Conservation (phyloP, 495 filamentous ascomycete genomes). For the Penicillium taxi region DNA sequence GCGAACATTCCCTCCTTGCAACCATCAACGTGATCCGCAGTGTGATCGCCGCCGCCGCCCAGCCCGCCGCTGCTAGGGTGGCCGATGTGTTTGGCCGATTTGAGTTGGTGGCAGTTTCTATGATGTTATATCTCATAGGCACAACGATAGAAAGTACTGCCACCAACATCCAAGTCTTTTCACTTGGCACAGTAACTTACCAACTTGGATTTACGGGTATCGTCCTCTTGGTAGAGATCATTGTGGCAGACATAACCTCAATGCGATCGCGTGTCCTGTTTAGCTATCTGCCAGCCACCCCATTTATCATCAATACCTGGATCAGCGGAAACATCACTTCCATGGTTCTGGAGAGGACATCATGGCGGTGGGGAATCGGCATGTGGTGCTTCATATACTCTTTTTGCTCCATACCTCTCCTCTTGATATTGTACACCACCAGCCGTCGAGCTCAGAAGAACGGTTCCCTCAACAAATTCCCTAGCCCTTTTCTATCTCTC, state of each 20-base stretch:
- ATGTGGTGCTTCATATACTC: conserved; percentile 10
- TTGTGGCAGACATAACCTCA: conserved; percentile 8
- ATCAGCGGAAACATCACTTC: conserved; percentile 6
- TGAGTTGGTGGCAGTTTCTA: conserved; percentile 4
- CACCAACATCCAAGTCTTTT: conserved; percentile 3
- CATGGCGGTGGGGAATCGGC: conserved; percentile 8
- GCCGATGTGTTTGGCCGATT: conserved; percentile 8
- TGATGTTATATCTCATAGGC: conserved; percentile 7
- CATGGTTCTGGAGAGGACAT: not conserved
- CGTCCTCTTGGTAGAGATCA: conserved; percentile 5
- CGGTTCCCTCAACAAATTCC: not conserved
- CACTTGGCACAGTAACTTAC: conserved; percentile 2
- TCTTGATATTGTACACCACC: conserved; percentile 2
- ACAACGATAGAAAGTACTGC: conserved; percentile 4
- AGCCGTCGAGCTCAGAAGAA: conserved; percentile 2
- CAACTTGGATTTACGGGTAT: conserved; percentile 4
- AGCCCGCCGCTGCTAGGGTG: conserved; percentile 5
- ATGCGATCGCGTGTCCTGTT: conserved; percentile 5
- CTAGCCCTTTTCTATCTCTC: not conserved
- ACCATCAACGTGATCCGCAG: conserved; percentile 6
- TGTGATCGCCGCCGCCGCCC: conserved; percentile 7
- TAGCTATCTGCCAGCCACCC: conserved; percentile 5
- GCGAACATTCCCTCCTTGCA: conserved; percentile 6
- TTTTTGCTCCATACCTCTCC: conserved; percentile 2
- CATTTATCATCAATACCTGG: conserved; percentile 8